These are phyloP conservation scores for Cutaneotrichosporon daszewskae DNA, from an alignment of 1,284 basidiomycete genomes.

Conservation along the genomic window DNA sequence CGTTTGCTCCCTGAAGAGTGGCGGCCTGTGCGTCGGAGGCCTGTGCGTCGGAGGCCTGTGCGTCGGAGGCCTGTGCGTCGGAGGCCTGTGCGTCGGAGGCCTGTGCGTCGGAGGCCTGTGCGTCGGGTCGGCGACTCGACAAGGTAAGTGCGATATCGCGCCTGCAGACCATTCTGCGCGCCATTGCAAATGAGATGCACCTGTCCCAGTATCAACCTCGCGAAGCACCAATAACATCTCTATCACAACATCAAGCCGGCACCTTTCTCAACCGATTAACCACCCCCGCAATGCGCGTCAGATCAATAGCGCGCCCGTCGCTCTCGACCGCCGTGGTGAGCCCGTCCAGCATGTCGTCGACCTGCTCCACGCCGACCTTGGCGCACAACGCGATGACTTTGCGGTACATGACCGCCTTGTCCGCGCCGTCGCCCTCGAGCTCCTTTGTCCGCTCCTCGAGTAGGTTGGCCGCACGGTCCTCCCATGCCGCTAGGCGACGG, in stretches of 20 bases:
- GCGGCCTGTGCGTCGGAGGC: too few species aligned
- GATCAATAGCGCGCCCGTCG: conserved; percentile 75
- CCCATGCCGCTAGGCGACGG: conserved; percentile 72
- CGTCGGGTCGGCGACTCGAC: too few species aligned
- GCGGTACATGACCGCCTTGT: conserved; percentile 82
- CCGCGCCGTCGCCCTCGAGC: conserved; percentile 71
- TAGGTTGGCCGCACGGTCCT: conserved; percentile 66
- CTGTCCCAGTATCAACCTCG: neutral
- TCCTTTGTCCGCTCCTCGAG: conserved; percentile 63
- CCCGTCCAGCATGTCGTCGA: conserved; percentile 87
- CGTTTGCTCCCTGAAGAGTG: too few species aligned
- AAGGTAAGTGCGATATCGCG: neutral
- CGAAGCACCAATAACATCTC: neutral
- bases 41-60: too few species aligned
- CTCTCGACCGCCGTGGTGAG: conserved; percentile 83
- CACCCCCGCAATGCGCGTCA: conserved; percentile 78
- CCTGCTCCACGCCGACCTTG: conserved; percentile 75
- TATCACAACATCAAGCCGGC: conserved; percentile 2
- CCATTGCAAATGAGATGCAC: neutral
- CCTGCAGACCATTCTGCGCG: neutral
- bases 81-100: too few species aligned
- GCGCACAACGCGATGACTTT: conserved; percentile 86
- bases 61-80: too few species aligned
- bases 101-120: too few species aligned
- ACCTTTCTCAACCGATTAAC: conserved; percentile 52